Percentiles rank a stretch among this genome's conserved stretches.
Conservation (phyloP, 176 grass and related monocot species). For the Poa annua region DNA sequence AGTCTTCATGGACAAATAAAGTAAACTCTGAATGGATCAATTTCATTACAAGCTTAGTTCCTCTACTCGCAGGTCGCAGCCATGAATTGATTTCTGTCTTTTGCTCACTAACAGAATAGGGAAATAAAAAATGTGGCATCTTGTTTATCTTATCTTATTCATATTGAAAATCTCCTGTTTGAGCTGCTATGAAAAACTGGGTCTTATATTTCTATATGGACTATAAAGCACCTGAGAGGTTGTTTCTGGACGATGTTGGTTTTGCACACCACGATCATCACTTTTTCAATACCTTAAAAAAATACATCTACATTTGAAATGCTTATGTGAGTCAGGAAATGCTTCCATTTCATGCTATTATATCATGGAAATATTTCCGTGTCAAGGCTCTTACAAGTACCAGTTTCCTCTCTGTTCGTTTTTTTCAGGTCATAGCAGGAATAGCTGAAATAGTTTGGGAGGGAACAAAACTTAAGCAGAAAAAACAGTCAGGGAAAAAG, state of each 20-base stretch:
- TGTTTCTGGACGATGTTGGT: background rate
- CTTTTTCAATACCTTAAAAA: background rate
- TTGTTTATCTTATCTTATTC: background rate
- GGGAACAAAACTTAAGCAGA: conserved; percentile 59
- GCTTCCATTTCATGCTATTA: background rate
- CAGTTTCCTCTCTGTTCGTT: background rate
- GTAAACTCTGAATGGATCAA: background rate
- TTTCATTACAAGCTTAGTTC: conserved; percentile 2
- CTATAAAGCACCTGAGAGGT: background rate
- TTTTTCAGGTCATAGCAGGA: conserved; percentile 73
- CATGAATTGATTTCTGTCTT: no score
- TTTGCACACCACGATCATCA: background rate
- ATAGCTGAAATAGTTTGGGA: conserved; percentile 84
- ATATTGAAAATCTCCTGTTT: conserved; percentile 13
- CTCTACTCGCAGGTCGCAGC: no score
- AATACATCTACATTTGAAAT: conserved; percentile 29
- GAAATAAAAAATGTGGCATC: conserved; percentile 1
- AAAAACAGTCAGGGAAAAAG: conserved; percentile 54
- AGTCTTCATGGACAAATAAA: background rate
- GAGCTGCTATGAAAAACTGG: background rate
- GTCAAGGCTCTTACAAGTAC: background rate
- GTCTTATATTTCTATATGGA: background rate
- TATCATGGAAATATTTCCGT: background rate
- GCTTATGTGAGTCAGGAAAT: background rate
- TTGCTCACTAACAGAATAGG: background rate